Base-by-base conservation (phyloP, 225 moss, liverwort and hornwort genomes). In the Anthoceros angustus region DNA sequence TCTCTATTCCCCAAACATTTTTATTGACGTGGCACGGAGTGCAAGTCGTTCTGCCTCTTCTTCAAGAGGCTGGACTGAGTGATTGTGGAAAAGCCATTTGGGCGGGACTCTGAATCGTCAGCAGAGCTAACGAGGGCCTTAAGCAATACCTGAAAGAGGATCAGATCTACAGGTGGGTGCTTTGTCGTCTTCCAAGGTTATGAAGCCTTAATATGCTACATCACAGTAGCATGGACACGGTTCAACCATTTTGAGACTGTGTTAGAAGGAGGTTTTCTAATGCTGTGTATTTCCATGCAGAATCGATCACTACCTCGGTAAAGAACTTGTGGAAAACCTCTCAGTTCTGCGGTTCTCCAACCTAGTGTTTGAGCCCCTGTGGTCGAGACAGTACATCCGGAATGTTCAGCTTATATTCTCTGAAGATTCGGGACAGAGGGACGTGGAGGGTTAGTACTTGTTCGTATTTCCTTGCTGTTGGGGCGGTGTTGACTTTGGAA, bases 321-420 rank as follows among this genome's bases (percentile, higher is more conserved):
- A 89, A 75, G 93, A 93, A 69, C 72, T 93, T 12, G 86, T 93
- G 50, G 93, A 93, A 75, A 90, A 93, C 69, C 85, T 93, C 63
- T 89, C 93, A 0, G 80, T 93, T 38, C 64, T 93, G 69, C 93
- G 93, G 25, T 93, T 93, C 77, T 93, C 93, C 73, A 93, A 93
- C 74, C 80, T 93, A 62, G 80, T 93, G 46, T 93, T 93, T 74
- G 93, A 93, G 25, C 89, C 89, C 41, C 77, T 93, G 25, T 93
- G 93, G 93, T 76, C 66, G 40, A 79, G 93, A 68, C 87, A 80
- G n/a, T 90, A 93, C 69, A 90, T 93, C 68, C 80, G 84, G 70
- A 87, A 84, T 78, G 93, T 93, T 25, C 93, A 93, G 89, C 89
- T 89, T 50, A 73, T 66, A 12, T 66, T 84, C 64, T 72, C 84